Base-by-base conservation (phyloP, 805 yeast genomes). In the Zygosaccharomyces lentus region DNA sequence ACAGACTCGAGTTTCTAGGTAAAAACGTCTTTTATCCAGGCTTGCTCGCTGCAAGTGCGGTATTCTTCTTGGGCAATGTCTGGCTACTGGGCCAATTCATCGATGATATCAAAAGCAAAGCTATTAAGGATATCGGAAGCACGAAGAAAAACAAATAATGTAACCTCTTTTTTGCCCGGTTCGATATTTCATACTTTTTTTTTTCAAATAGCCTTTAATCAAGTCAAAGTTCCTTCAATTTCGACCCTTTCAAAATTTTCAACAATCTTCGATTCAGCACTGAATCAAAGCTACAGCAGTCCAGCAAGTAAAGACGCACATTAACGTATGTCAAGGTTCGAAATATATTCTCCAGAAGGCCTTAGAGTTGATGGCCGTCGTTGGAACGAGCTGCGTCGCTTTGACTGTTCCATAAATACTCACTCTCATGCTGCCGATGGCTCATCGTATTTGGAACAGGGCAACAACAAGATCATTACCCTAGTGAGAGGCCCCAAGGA, bases 321-420 rank as follows among this genome's bases (percentile, higher is more conserved):
- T 25, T 15, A 19, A 30, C 29, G n/a, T 2, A 80, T 80, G 84
- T 78, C 83, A 34, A 73, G 86, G 45, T 67, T 81, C 56, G 99
- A 93, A 71, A 67, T 93, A 37, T 91, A 87, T 62, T 90, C 97
- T 0, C 96, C 96, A 6, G 98, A 93, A 67, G 99, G 99, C 4
- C 74, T 93, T 38, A 74, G 99, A 53, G 71, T 84, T 10, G 98
- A 93, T 64, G 99, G 99, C 1, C 80, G 99, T 57, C 76, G 99
- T 51, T 89, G 93, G 89, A 88, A 91, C 58, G 99, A 93, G 65
- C 74, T 90, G 36, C 81, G 98, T 41, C 75, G 82, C 25, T 87
- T 93, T 58, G 79, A 78, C 31, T 86, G 96, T 61, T 77, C 80
- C 15, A 80, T 87, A 44, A 88, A 88, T 59, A 89, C 98, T 1